Conservation (phyloP, 192 early-diverging fungal species). For the Spinellus fusiger region DNA sequence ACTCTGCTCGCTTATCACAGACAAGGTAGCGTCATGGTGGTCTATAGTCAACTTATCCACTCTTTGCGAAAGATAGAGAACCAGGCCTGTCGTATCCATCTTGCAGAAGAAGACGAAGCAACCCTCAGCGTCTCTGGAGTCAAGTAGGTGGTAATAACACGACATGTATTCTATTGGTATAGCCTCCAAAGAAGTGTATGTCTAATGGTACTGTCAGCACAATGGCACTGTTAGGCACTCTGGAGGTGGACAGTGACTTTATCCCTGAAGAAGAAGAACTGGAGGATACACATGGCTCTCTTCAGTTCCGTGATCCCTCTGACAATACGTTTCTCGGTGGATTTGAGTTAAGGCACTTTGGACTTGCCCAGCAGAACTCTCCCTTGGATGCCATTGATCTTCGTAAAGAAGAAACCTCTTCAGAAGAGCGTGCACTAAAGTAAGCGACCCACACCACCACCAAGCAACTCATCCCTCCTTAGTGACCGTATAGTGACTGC, state of each 20-base stretch:
- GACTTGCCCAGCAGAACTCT: not conserved
- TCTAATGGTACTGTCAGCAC: not conserved
- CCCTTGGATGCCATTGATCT: not conserved
- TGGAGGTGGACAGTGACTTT: conserved; percentile 1
- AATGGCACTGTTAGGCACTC: not conserved
- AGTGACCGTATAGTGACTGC: conserved; percentile 11
- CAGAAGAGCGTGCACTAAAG: conserved; percentile 6
- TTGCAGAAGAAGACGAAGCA: conserved; percentile 6
- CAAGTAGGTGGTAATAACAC: conserved; percentile 7
- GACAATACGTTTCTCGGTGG: conserved; percentile 13
- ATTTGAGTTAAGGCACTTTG: conserved; percentile 10
- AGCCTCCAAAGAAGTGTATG: not conserved
- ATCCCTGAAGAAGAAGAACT: not conserved
- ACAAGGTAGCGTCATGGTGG: too few species aligned
- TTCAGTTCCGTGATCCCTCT: conserved; percentile 10
- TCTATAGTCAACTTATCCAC: not conserved
- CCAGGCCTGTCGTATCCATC: not conserved
- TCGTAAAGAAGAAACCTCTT: conserved; percentile 4
- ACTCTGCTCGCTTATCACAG: conserved; percentile 1
- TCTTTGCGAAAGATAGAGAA: not conserved
- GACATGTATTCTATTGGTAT: not conserved
- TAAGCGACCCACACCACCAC: not conserved
- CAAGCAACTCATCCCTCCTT: not conserved
- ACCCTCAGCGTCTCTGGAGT: conserved; percentile 1
- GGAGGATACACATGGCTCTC: not conserved